Percentiles rank a stretch among this genome's conserved stretches.
These are phyloP conservation scores for Hanseniaspora jakobsenii DNA, from an alignment of 805 yeast genomes.

Conservation along the genomic window DNA sequence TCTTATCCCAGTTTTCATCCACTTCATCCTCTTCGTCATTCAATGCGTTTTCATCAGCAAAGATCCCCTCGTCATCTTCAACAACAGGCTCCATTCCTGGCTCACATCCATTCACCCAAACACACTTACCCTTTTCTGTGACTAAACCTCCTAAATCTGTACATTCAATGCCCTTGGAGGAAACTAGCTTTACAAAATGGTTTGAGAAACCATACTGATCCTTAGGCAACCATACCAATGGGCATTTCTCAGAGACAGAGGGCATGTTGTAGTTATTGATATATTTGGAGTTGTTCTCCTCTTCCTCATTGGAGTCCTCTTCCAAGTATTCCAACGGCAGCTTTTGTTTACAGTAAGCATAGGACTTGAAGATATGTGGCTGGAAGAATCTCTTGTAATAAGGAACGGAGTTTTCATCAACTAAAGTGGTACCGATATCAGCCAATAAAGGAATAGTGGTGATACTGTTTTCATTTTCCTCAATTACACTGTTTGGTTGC, in stretches of 20 bases:
- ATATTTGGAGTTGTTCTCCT: too few relatives aligned
- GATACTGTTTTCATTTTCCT: slow-evolving; percentile 21
- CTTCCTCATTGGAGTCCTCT: slow-evolving; percentile 34
- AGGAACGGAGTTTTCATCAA: slow-evolving; percentile 29
- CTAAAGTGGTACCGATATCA: slow-evolving; percentile 37
- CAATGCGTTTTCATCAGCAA: slow-evolving; percentile 9
- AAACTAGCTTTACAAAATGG: slow-evolving; percentile 43
- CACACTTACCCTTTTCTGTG: slow-evolving; percentile 37
- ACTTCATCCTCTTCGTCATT: neutral
- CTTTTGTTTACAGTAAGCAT: slow-evolving; percentile 37
- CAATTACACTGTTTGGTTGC: slow-evolving; percentile 15
- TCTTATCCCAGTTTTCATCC: slow-evolving; percentile 1
- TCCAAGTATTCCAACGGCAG: slow-evolving; percentile 45
- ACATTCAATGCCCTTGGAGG: slow-evolving; percentile 41
- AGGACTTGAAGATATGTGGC: slow-evolving; percentile 44
- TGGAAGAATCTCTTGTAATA: slow-evolving; percentile 38
- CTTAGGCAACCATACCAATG: slow-evolving; percentile 82
- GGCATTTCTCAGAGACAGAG: slow-evolving; percentile 53
- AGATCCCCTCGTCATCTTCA: slow-evolving; percentile 2
- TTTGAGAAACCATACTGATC: slow-evolving; percentile 77
- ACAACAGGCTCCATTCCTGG: slow-evolving; percentile 15
- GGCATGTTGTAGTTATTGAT: slow-evolving; percentile 51
- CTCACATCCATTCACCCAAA: slow-evolving; percentile 39
- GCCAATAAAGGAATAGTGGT: slow-evolving; percentile 50
- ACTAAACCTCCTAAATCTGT: slow-evolving; percentile 58